Percentiles rank a stretch among this genome's conserved stretches.
phyloP scores from a whole-genome alignment of 2,329 filamentous ascomycete species.

The Beauveria pseudobassiana region DNA sequence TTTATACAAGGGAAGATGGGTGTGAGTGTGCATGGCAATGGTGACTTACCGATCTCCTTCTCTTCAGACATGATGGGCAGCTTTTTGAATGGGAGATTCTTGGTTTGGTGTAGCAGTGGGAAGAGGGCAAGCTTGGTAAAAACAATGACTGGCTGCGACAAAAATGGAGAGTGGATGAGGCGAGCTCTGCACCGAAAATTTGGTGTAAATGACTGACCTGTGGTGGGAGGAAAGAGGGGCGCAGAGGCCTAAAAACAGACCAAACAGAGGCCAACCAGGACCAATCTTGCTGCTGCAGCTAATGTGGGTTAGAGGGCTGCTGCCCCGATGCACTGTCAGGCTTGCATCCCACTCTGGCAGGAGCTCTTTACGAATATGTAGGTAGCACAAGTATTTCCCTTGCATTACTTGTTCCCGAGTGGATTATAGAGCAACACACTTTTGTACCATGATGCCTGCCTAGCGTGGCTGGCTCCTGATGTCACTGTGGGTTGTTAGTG shows the following conservation, averaged over 20 bases:
- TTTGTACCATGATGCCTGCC: too few species aligned
- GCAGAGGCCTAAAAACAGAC: neutral
- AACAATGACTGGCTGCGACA: constrained; percentile 12
- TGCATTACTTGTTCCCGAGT: too few species aligned
- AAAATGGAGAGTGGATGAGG: constrained; percentile 9
- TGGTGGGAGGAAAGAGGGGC: constrained; percentile 2
- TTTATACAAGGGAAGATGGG: neutral
- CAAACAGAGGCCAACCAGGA: neutral
- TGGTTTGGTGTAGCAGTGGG: constrained; percentile 11
- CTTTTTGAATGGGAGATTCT: constrained; percentile 14
- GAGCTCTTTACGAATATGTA: too few species aligned
- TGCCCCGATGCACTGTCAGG: neutral
- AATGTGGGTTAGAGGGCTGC: neutral
- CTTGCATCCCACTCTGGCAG: neutral
- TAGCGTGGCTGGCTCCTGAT: too few species aligned
- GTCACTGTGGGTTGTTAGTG: too few species aligned
- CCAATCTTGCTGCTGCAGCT: neutral
- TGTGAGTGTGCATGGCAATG: neutral
- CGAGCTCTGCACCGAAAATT: constrained; percentile 3
- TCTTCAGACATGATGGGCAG: constrained; percentile 37
- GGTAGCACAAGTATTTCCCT: neutral
- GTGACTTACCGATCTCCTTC: constrained; percentile 37
- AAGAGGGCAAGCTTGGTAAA: constrained; percentile 11
- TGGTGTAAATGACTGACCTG: constrained; percentile 5
- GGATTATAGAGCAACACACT: too few species aligned